Percentiles rank a stretch among this genome's conserved stretches.
phyloP scores from a whole-genome alignment of 768 basidiomycete species.

The Lactarius pseudohatsudake region DNA sequence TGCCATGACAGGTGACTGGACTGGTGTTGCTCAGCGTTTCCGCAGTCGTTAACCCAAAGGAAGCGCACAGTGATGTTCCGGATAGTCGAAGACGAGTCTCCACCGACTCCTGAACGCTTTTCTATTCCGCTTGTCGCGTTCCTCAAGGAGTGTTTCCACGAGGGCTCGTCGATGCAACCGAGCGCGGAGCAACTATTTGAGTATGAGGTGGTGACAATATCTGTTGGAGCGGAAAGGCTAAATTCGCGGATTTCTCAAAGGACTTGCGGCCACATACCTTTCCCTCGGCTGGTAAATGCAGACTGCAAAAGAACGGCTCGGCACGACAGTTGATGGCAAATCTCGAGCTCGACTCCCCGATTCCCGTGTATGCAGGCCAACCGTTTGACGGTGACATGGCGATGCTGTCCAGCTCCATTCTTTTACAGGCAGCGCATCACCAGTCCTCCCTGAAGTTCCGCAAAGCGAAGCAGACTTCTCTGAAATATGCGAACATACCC shows the following conservation, averaged over 20 bases:
- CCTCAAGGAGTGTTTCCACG: constrained; percentile 84
- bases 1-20: constrained; percentile 74
- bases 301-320: constrained; percentile 76
- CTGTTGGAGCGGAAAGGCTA: background rate
- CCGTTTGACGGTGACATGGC: constrained; percentile 22
- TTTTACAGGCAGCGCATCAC: constrained; percentile 6
- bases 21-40: background rate
- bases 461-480: constrained; percentile 41
- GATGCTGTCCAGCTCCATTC: constrained; percentile 24
- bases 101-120: constrained; percentile 79
- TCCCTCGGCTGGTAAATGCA: constrained; percentile 85
- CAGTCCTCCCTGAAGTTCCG: constrained; percentile 29
- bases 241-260: constrained; percentile 37
- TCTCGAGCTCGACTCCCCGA: constrained; percentile 43
- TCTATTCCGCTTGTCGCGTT: constrained; percentile 81
- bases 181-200: constrained; percentile 83
- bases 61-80: constrained; percentile 82
- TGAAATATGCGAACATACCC: constrained; percentile 70
- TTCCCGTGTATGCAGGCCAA: constrained; percentile 20
- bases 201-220: constrained; percentile 33
- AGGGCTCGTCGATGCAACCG: constrained; percentile 84
- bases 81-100: constrained; percentile 91
- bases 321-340: constrained; percentile 49
- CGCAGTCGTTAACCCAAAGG: background rate
- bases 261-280: constrained; percentile 90